Evolutionary conservation across 352 stramenopile genomes (phyloP).

Genomic region (Globisporangium yorkense): DNA sequence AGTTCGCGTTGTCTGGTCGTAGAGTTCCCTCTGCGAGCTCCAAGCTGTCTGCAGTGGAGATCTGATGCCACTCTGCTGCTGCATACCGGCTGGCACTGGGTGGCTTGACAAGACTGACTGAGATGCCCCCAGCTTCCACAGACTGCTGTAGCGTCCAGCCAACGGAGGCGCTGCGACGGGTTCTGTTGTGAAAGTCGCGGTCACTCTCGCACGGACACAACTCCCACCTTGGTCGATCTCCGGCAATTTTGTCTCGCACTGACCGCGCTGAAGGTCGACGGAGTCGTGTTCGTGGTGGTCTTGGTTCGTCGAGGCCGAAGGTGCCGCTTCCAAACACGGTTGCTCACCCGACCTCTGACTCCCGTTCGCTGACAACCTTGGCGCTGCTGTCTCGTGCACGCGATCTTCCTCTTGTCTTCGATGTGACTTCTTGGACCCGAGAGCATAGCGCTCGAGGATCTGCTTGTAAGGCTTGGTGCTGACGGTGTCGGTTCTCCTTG

Average conservation of each 20-base stretch:
- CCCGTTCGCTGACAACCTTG: background rate
- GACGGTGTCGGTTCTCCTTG: background rate
- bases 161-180: background rate
- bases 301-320: background rate
- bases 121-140: background rate
- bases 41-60: background rate
- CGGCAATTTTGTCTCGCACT: background rate
- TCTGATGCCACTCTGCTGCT: background rate
- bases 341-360: background rate
- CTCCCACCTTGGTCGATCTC: background rate
- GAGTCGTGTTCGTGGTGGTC: background rate
- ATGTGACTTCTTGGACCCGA: constrained; percentile 18
- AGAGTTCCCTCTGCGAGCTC: background rate
- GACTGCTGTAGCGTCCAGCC: background rate
- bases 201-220: background rate
- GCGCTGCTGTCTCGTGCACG: background rate
- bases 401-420: background rate
- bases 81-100: background rate
- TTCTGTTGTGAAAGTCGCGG: background rate
- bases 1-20: background rate
- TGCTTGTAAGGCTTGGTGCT: constrained; percentile 24
- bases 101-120: background rate
- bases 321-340: background rate
- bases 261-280: background rate
- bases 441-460: constrained; percentile 32